Evolutionary conservation across 495 filamentous ascomycete genomes (phyloP), one percentile per base, ranked within the genome.

Genomic region (Penicillium flavigenum): DNA sequence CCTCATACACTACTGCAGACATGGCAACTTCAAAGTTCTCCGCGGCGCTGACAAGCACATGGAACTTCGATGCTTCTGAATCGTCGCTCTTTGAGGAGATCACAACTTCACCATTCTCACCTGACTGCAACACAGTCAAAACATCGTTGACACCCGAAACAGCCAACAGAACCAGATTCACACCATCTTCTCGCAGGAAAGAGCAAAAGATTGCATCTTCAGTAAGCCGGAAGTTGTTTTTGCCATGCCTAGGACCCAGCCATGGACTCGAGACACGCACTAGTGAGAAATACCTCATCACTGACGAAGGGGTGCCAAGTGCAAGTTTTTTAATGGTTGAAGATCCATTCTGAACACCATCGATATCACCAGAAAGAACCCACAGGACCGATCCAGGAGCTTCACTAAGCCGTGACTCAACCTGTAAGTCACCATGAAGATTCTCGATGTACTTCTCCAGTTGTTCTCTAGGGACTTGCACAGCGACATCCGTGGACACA

Each of bases 211-310:
- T 69, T 5, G 86, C 90, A 70, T 96, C 90, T 58, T 90, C 87
- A 34, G 87, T 86, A 24, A 91, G 73, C 6, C 65, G 64, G 31
- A 95, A 88, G 5, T 74, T 68, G 9, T 76, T 70, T 51, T 80
- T 84, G 14, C 93, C 93, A 71, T 98, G 94, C 16, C 90, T 78
- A 20, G 94, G 94, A 0, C 87, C 90, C 14, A 98, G 76, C 94
- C 94, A 98, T 1, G 92, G 86, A 29, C 76, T 79, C 83, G 87
- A 92, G 3, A 88, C 72, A n/a, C 91, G 84, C 14, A 91, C 86
- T 7, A 94, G 72, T 5, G 90, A 83, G 64, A 96, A 92, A 81
- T 90, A 93, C 56, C 85, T 71, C 11, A 65, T 67, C 47, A 73
- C 67, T 24, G 70, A 75, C 52, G 81, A 86, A 19, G 89, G 86